Conservation (phyloP, 148 eudicot species). For the Suaeda aralocaspica region DNA sequence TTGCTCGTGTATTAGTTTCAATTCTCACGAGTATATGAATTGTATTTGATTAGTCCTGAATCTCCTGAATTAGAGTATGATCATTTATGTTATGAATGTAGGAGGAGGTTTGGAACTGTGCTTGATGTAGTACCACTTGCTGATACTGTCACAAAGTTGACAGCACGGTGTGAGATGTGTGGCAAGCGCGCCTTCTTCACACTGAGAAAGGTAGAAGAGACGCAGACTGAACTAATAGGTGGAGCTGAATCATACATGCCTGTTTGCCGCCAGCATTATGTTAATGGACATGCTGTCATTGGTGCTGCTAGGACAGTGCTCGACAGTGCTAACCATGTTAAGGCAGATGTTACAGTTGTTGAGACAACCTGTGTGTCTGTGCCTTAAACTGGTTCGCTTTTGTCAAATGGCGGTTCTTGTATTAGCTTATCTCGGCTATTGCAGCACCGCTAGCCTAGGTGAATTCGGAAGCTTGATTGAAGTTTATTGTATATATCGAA, state of each 20-base stretch:
- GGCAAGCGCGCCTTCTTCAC: slow-evolving; percentile 76
- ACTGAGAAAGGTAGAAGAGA: slow-evolving; percentile 59
- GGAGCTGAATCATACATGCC: slow-evolving; percentile 88
- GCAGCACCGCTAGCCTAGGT: too few species aligned
- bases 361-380: too few species aligned
- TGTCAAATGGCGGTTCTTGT: too few species aligned
- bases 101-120: slow-evolving; percentile 83
- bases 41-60: background rate
- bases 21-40: background rate
- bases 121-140: slow-evolving; percentile 81
- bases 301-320: slow-evolving; percentile 33
- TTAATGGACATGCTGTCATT: slow-evolving; percentile 38
- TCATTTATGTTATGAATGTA: slow-evolving; percentile 11
- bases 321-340: slow-evolving; percentile 15
- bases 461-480: too few species aligned
- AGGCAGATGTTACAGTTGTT: slow-evolving; percentile 18
- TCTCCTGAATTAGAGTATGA: too few species aligned
- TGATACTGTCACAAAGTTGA: slow-evolving; percentile 81
- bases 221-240: slow-evolving; percentile 66
- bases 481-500: too few species aligned
- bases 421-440: too few species aligned
- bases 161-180: slow-evolving; percentile 84
- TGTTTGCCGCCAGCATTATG: slow-evolving; percentile 90
- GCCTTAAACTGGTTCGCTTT: too few species aligned
- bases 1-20: too few species aligned